Conservation (phyloP, 2,329 filamentous ascomycete species). For the Alternaria hordeiaustralica region DNA sequence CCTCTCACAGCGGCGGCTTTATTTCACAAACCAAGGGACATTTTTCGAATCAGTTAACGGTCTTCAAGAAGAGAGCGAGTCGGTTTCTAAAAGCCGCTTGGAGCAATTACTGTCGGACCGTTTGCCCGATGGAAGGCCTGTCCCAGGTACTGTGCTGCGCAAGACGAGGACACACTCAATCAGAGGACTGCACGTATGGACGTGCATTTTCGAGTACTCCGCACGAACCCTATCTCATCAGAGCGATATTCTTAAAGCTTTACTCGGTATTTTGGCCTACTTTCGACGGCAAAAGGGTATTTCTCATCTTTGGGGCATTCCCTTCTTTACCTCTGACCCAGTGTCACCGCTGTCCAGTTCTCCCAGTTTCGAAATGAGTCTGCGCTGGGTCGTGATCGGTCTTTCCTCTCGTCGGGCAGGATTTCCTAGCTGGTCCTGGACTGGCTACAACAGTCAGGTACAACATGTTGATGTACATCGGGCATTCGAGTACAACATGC, state of each 20-base stretch:
- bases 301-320: background rate
- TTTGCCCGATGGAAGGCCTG: too few species aligned
- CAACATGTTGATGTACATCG: too few species aligned
- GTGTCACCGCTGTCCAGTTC: background rate
- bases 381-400: background rate
- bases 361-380: background rate
- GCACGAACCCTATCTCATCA: background rate
- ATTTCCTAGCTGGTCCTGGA: conserved; percentile 1
- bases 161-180: background rate
- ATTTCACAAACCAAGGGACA: background rate
- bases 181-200: background rate
- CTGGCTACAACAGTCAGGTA: background rate
- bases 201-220: background rate
- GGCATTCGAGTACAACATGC: background rate
- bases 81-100: too few species aligned
- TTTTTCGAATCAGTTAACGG: background rate
- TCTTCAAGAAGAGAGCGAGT: background rate
- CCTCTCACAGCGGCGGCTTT: background rate
- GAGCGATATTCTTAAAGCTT: background rate
- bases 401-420: background rate
- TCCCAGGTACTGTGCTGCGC: too few species aligned
- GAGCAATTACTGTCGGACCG: too few species aligned
- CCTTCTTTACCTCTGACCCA: background rate
- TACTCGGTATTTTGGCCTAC: background rate
- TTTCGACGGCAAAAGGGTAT: background rate